These are phyloP conservation scores for Hamamelis virginiana DNA, from an alignment of 164 flowering plant genomes.

Conservation along the genomic window DNA sequence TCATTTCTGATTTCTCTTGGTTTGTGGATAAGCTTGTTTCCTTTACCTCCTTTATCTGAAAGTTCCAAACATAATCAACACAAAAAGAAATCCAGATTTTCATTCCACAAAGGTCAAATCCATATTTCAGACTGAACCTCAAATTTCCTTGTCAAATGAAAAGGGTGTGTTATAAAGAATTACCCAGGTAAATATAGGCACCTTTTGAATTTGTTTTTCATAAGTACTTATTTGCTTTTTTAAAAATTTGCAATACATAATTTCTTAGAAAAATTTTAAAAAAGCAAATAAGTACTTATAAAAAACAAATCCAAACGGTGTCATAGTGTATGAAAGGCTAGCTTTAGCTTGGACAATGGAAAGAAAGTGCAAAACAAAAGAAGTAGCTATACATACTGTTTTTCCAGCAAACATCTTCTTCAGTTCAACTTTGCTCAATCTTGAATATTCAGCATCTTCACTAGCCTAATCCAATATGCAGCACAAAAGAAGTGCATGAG, in stretches of 20 bases:
- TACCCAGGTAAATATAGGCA: neutral
- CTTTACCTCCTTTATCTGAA: slow-evolving; percentile 61
- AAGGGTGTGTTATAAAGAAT: neutral
- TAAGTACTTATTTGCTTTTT: too few relatives aligned
- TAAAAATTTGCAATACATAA: too few relatives aligned
- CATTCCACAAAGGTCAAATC: neutral
- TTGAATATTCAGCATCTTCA: slow-evolving; percentile 64
- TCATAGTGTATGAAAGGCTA: too few relatives aligned
- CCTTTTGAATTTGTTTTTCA: too few relatives aligned
- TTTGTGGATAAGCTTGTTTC: slow-evolving; percentile 79
- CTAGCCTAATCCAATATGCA: slow-evolving; percentile 40
- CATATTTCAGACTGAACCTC: neutral
- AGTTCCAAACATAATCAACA: neutral
- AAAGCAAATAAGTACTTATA: too few relatives aligned
- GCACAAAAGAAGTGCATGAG: neutral
- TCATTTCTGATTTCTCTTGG: slow-evolving; percentile 76
- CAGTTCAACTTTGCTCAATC: slow-evolving; percentile 65
- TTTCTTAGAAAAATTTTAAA: too few relatives aligned
- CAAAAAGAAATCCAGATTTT: neutral
- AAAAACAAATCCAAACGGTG: too few relatives aligned
- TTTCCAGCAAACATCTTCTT: slow-evolving; percentile 62
- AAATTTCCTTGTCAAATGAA: neutral
- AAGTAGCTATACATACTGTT: slow-evolving; percentile 34
- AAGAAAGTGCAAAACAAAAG: neutral
- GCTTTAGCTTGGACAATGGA: too few relatives aligned